Base-by-base conservation (phyloP, 2,329 filamentous ascomycete genomes). In the Aspergillus sp. region DNA sequence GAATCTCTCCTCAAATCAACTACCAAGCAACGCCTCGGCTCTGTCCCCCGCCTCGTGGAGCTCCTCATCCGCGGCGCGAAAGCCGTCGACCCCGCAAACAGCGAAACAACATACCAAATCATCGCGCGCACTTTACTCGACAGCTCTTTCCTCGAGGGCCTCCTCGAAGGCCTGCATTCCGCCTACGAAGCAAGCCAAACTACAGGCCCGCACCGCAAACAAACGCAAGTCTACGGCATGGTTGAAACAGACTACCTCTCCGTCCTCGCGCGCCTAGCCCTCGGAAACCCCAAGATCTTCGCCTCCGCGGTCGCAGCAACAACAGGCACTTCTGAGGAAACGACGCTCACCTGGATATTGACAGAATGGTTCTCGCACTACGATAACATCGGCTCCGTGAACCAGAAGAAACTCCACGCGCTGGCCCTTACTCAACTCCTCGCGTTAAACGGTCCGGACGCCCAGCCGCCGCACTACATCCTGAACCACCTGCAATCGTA, bases 161-260 rank as follows among this genome's bases (percentile, higher is more conserved):
- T 90, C 5, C 71, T 91, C 13, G 76, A 81, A 53, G 80, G 79
- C 7, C 75, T 91, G 1, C 82, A 82, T 60, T 79, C 84, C 45
- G 79, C 84, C 2, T 84, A 74, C 77, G 80, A 86, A 60, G 84
- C 88, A 2, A 84, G 87, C 58, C 84, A 94, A 64, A 88, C 86
- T 0, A 87, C 86, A 0, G 91, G 93, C 0, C 90, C 91, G 0
- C 86, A 88, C 60, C 79, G 79, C 22, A 86, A 79, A 55, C 75
- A 81, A 17, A 79, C 83, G 37, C 80, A 81, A 25, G 79, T 96
- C 30, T 85, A 85, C 57, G 82, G 83, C 10, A 78, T 90, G 9
- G 84, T 87, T 1, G 83, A 95, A 61, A 86, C 86, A 0, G 88
- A 95, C 62, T 95, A 95, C 65, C 86, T 95, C 61, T 80, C 82